A percentile compares a stretch with the other conserved stretches of the same genome.
These are phyloP conservation scores for Candida sp. DNA, from an alignment of 1,139 yeast species.

Conservation along the genomic window DNA sequence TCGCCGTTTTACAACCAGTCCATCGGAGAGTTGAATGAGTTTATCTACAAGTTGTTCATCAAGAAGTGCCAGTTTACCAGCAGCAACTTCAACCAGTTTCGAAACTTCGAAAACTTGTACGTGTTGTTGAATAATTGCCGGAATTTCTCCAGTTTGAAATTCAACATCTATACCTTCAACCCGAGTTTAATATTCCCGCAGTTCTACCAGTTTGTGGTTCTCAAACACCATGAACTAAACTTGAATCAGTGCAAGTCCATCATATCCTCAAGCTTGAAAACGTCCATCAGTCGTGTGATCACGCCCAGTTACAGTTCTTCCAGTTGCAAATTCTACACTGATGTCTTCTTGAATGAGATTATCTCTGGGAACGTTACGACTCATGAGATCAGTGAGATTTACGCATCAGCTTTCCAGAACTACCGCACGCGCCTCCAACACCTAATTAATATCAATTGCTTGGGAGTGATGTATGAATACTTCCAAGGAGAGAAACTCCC, in stretches of 20 bases:
- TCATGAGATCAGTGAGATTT: slow-evolving; percentile 16
- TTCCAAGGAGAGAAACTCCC: not conserved
- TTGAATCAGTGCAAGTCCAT: slow-evolving; percentile 1
- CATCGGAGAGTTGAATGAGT: slow-evolving; percentile 3
- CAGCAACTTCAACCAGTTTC: slow-evolving; percentile 14
- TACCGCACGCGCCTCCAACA: slow-evolving; percentile 4
- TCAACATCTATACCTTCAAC: slow-evolving; percentile 22
- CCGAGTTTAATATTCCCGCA: slow-evolving; percentile 30
- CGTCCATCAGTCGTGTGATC: not conserved
- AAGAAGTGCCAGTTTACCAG: slow-evolving; percentile 17
- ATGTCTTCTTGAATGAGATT: slow-evolving; percentile 7
- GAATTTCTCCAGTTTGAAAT: slow-evolving; percentile 15
- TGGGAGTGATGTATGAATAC: slow-evolving; percentile 9
- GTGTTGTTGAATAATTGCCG: slow-evolving; percentile 13
- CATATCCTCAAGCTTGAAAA: slow-evolving; percentile 2
- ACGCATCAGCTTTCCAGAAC: slow-evolving; percentile 4
- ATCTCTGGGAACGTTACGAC: slow-evolving; percentile 1
- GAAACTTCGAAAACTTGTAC: slow-evolving; percentile 26
- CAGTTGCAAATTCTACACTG: slow-evolving; percentile 8
- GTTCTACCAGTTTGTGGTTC: slow-evolving; percentile 21
- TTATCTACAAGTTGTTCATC: slow-evolving; percentile 5
- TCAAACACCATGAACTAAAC: not conserved
- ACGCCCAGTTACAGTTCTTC: not conserved
- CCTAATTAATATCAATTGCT: slow-evolving; percentile 12
- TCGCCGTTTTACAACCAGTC: slow-evolving; percentile 21